Evolutionary conservation across 2,329 filamentous ascomycete genomes (phyloP), one percentile per base, ranked within the genome.

Genomic region (Aspergillus sp.): DNA sequence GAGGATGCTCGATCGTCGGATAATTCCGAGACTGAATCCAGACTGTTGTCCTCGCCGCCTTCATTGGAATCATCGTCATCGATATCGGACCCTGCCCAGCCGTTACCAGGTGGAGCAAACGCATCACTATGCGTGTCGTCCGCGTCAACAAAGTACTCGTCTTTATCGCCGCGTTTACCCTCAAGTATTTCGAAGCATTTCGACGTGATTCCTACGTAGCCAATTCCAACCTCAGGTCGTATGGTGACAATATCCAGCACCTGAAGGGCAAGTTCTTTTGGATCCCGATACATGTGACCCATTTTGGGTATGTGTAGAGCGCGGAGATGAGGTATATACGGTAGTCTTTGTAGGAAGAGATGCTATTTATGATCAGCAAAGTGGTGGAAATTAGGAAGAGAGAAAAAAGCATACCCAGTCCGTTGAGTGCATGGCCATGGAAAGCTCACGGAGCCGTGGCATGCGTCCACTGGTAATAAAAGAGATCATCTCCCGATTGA

Each of bases 101-200:
- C 71, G 7, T 73, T 72, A n/a, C 50, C 47, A 4, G 46, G 49
- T 10, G 75, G 67, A 4, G 75, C 74, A 27, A 71, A 71, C 0
- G 66, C 68, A 11, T 69, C 63, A 27, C 75, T 74, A n/a, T 74
- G 72, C 7, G 67, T 68, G 10, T 68, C 68, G 34, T 71, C 69
- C 4, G 57, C 57, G 13, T 69, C 66, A 7, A 71, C 70, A 12
- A 51, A 48, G 29, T 58, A 51, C 34, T 49, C 54, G 10, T 57
- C 57, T 28, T 51, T 56, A 13, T 70, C 69, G 35, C 77, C 73
- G 9, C 45, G 43, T 28, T 48, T 53, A 11, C 69, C 73, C 62
- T 93, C 88, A 6, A 90, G 67, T 29, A 93, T 85, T 62, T 93
- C 88, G 58, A 87, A 93, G 65, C 88, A 93, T 64, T 90, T 90